Evolutionary conservation across 2,329 filamentous ascomycete species (phyloP).

Genomic region (Akanthomyces dipterigenus): DNA sequence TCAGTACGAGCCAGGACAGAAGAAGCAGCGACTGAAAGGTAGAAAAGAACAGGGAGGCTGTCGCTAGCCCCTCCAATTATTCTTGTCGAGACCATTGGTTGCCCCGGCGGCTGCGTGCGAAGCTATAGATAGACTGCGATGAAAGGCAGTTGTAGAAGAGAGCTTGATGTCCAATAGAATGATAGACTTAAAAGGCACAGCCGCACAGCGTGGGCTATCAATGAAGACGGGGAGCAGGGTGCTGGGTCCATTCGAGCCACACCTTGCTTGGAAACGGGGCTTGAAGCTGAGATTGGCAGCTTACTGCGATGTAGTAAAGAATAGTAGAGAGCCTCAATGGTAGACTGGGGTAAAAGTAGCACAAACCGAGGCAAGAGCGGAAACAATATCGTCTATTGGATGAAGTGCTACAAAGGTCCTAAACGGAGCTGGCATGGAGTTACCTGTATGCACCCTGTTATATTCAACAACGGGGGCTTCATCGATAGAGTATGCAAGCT

Average conservation of each 20-base stretch:
- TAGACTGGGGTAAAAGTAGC: background rate
- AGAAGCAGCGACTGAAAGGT: constrained; percentile 15
- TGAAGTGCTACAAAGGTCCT: background rate
- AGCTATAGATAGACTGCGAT: background rate
- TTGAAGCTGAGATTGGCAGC: background rate
- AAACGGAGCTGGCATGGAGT: background rate
- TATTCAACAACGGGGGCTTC: background rate
- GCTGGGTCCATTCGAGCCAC: background rate
- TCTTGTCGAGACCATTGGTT: background rate
- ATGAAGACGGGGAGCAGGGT: background rate
- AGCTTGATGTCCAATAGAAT: background rate
- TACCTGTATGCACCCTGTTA: background rate
- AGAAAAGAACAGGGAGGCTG: background rate
- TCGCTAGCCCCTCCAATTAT: background rate
- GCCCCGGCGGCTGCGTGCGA: background rate
- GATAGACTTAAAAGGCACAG: background rate
- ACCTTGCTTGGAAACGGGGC: background rate
- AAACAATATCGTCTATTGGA: background rate
- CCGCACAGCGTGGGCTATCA: background rate
- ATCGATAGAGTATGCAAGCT: background rate
- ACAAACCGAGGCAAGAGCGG: background rate
- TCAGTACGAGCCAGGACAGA: constrained; percentile 9
- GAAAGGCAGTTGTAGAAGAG: background rate
- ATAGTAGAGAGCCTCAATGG: background rate
- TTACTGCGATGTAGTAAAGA: background rate